Base-by-base conservation (phyloP, 352 stramenopile species). In the Phytophthora gonapodyides region DNA sequence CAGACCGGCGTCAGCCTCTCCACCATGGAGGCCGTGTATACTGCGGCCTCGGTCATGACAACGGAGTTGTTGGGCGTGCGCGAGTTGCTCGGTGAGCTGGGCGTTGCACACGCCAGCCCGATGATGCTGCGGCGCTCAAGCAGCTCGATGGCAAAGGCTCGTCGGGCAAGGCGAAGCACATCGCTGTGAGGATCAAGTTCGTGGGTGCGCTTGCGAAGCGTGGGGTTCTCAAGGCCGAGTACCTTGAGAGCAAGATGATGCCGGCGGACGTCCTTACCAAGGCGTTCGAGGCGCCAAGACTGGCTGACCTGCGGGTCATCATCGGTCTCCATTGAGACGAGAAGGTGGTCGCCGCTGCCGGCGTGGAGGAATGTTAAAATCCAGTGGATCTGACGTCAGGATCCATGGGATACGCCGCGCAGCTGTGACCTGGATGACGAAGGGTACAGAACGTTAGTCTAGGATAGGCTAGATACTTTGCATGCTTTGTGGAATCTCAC, bases 21-120 rank as follows among this genome's bases (percentile, higher is more conserved):
- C 3, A 75, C 67, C 0, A 71, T 65, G 37, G 67, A 75, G 21
- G 60, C 58, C 0, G 52, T 67, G 43, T 69, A 55, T 9, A 62
- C 57, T 2, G 40, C 54, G 1, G 61, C 55, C 1, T 67, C 54
- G 1, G 36, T 51, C 0, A 61, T 60, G 38, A 38, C 13, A 0
- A 13, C 24, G 15, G 61, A 70, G 17, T 30, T 67, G 34, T 17
- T 71, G 2, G 61, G 49, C 0, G 17, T 67, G 0, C 40, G 51
- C 2, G 61, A 74, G 15, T 2, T 67, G 15, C 4, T 52, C 1
- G 10, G 34, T 0, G 54, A 67, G 36, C 30, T 74, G 1, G 24
- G 13, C 1, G 3, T 65, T 15, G 12, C 2, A 12, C 11, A 50
- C 8, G 27, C n/a, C 21, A 0, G 15, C 30, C 30, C 36, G 11